Evolutionary conservation across 768 basidiomycete species (phyloP), one percentile per base, ranked within the genome.

Genomic region (Gloeopeniophorella convolvens): DNA sequence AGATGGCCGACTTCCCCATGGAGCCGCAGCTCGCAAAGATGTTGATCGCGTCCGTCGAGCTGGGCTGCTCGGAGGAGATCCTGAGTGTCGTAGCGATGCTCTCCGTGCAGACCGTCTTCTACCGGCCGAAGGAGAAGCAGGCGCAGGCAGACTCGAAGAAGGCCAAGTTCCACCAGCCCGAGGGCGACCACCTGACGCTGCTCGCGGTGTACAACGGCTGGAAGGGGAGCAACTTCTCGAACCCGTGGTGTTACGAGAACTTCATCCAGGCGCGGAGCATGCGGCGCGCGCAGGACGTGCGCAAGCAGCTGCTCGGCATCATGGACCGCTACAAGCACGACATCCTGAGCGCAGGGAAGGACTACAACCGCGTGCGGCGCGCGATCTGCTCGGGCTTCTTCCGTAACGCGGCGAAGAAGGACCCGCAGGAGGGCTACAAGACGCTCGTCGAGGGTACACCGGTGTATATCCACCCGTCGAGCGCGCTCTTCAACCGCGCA

Each of bases 241-340:
- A 96, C 65, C 93, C 95, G 5, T 99, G 96, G 96, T 98, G 96
- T 65, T 95, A 92, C 58, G 94, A 98, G 70, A 98, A 98, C 67
- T 99, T 94, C 62, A 96, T 98, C 42, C 96, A 98, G 66, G 95
- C 92, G 10, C 77, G 96, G 63, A 96, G 91, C 59, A 94, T 99
- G 92, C 78, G 91, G 50, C 77, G 94, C 5, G 96, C 95, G 5
- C 94, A 98, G 67, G 96, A 99, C 74, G 92, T 99, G 9, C 74
- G 96, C 51, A 99, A 99, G 65, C 96, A 99, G 69, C 69, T 99
- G 46, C 73, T 98, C 34, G 96, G 96, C 54, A 98, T 99, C 65
- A 98, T 99, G 96, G 96, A 99, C 66, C 77, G 96, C 50, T 97
- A 98, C 68, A 98, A 97, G 65, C 96, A 98, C 65, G 96, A 98